A percentile compares a stretch with the other conserved stretches of the same genome.
Evolutionary conservation across 129 eudicot species (phyloP).

Genomic region (Artemisia tridentata): DNA sequence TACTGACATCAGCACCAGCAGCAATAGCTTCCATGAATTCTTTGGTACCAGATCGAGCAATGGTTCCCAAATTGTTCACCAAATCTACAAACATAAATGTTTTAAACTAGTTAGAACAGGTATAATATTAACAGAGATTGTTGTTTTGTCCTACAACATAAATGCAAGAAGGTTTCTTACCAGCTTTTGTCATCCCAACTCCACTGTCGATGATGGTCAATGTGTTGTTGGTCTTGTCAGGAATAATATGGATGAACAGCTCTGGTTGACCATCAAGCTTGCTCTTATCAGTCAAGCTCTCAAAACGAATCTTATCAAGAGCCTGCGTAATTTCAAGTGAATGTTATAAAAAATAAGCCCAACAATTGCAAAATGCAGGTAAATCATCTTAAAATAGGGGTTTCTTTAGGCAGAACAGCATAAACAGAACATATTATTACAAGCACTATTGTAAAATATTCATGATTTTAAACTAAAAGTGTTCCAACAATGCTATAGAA

Average conservation of each 20-base stretch:
- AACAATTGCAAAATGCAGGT: not conserved
- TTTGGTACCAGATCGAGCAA: slow-evolving; percentile 75
- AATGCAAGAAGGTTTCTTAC: slow-evolving; percentile 27
- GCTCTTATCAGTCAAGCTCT: slow-evolving; percentile 58
- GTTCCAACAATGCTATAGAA: too few relatives aligned
- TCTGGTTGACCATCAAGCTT: slow-evolving; percentile 47
- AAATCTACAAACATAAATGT: slow-evolving; percentile 34
- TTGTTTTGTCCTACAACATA: not conserved
- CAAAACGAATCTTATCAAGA: slow-evolving; percentile 74
- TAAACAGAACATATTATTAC: not conserved
- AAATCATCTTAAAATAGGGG: not conserved
- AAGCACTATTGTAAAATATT: not conserved
- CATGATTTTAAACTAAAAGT: too few relatives aligned
- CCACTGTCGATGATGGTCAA: slow-evolving; percentile 40
- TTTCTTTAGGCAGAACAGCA: not conserved
- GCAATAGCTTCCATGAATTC: slow-evolving; percentile 81
- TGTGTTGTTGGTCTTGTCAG: slow-evolving; percentile 37
- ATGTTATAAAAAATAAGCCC: not conserved
- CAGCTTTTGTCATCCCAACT: slow-evolving; percentile 56
- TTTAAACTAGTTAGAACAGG: not conserved
- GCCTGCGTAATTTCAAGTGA: not conserved
- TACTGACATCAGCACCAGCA: slow-evolving; percentile 56
- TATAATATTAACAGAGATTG: not conserved
- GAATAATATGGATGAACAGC: slow-evolving; percentile 42
- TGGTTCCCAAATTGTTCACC: slow-evolving; percentile 76